These are phyloP conservation scores for Isochrysis galbana DNA, from an alignment of 78 protist genomes.

Conservation along the genomic window DNA sequence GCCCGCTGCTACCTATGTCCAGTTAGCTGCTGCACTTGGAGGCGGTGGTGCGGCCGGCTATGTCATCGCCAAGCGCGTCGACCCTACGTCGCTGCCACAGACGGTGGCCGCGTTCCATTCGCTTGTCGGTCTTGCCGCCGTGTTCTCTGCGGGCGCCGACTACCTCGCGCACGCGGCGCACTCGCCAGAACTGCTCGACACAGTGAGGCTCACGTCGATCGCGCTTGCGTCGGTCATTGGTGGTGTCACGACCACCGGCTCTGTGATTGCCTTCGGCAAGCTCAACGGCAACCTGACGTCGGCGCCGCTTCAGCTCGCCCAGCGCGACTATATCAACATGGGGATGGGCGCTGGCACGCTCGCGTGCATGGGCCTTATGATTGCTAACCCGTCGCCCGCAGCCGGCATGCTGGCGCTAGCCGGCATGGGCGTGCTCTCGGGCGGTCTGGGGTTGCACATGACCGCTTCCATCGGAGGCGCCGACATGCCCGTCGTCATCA, in stretches of 20 bases:
- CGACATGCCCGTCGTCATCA: conserved; percentile 97
- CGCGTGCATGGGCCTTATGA: neutral
- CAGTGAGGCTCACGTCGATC: conserved; percentile 35
- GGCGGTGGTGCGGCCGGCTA: neutral
- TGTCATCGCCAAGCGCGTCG: neutral
- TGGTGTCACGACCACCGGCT: conserved; percentile 78
- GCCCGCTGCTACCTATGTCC: neutral
- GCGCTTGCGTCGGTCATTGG: conserved; percentile 77
- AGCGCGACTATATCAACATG: conserved; percentile 58
- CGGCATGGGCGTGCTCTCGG: conserved; percentile 5
- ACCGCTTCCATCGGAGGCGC: conserved; percentile 93
- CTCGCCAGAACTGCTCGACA: neutral
- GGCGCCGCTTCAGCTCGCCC: conserved; percentile 59
- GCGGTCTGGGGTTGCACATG: conserved; percentile 76
- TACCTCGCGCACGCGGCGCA: neutral
- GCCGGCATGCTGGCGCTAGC: neutral
- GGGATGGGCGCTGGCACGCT: conserved; percentile 7
- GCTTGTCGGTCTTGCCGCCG: conserved; percentile 78
- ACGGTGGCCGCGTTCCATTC: conserved; percentile 69
- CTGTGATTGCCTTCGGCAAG: conserved; percentile 92
- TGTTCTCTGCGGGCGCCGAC: conserved; percentile 37
- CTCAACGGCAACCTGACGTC: conserved; percentile 77
- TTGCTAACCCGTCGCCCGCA: neutral
- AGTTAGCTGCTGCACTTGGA: neutral
- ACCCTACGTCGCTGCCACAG: conserved; percentile 45